Evolutionary conservation across 2,329 filamentous ascomycete species (phyloP).

Genomic region (Colletotrichum magnum): DNA sequence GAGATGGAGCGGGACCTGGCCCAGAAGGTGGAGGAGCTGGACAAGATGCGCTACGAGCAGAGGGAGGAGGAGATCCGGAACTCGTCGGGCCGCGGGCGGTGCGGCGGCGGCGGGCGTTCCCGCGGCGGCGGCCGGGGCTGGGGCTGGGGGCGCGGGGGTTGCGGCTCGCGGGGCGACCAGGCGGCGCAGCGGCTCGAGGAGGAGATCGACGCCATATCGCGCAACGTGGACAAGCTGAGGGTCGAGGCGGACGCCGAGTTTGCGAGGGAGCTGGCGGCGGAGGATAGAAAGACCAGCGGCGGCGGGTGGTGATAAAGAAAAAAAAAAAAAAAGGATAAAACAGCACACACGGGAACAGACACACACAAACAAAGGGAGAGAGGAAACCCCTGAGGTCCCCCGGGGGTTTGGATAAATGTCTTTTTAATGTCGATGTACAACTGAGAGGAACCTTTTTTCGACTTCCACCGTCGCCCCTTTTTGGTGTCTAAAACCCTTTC

Average conservation of each 20-base stretch:
- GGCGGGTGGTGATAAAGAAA: neutral
- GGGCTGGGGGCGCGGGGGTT: conserved; percentile 12
- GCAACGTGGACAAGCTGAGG: conserved; percentile 54
- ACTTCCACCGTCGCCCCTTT: no score
- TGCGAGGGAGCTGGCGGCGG: conserved; percentile 57
- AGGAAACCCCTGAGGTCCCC: neutral
- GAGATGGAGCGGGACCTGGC: conserved; percentile 19
- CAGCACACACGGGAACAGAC: no score
- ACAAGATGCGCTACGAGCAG: conserved; percentile 19
- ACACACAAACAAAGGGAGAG: neutral
- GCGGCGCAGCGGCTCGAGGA: conserved; percentile 48
- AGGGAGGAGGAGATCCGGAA: conserved; percentile 29
- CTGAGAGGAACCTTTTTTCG: no score
- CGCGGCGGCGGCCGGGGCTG: conserved; percentile 19
- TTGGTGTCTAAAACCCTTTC: neutral
- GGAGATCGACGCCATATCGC: conserved; percentile 56
- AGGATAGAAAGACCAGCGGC: conserved; percentile 39
- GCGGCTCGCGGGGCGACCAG: conserved; percentile 6
- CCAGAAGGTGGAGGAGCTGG: conserved; percentile 39
- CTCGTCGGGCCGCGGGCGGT: conserved; percentile 29
- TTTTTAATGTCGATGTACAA: no score
- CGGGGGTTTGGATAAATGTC: no score
- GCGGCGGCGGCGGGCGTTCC: conserved; percentile 31
- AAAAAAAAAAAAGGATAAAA: no score
- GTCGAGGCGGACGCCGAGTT: conserved; percentile 64